Percentiles rank a stretch among this genome's conserved stretches.
Conservation (phyloP, 164 flowering plant genomes). For the Dillenia suffruticosa region DNA sequence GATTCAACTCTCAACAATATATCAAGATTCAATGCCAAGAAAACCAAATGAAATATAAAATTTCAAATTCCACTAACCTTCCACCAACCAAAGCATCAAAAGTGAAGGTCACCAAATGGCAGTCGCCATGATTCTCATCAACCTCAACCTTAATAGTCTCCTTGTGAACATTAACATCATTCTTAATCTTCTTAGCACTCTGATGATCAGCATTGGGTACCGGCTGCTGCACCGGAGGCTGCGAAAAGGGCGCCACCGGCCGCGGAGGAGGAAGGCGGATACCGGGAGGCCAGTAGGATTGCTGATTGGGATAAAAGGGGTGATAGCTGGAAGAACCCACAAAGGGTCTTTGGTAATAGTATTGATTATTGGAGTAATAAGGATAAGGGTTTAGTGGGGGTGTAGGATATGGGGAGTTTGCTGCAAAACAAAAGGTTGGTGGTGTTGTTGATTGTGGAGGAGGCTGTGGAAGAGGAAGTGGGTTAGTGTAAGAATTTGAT, state of each 20-base stretch:
- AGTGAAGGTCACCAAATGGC: slow-evolving; percentile 67
- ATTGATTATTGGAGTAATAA: no score
- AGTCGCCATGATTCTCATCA: slow-evolving; percentile 67
- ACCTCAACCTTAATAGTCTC: slow-evolving; percentile 58
- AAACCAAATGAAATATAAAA: background rate
- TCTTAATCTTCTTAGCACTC: slow-evolving; percentile 68
- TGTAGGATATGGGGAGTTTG: slow-evolving; percentile 24
- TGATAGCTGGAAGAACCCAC: slow-evolving; percentile 18
- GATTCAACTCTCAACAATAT: background rate
- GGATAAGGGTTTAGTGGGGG: slow-evolving; percentile 20
- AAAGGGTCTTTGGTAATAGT: slow-evolving; percentile 17
- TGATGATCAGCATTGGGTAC: slow-evolving; percentile 65
- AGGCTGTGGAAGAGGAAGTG: slow-evolving; percentile 2
- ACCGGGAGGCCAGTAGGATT: no score
- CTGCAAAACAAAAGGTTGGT: slow-evolving; percentile 20
- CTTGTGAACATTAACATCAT: slow-evolving; percentile 83
- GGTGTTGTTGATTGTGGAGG: slow-evolving; percentile 5
- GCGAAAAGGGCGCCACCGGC: slow-evolving; percentile 32
- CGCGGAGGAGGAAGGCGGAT: background rate
- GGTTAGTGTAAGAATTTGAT: background rate
- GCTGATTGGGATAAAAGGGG: slow-evolving; percentile 31
- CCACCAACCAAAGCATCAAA: slow-evolving; percentile 87
- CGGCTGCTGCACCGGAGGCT: slow-evolving; percentile 22
- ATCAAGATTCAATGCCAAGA: background rate
- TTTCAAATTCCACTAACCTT: slow-evolving; percentile 37